Base-by-base conservation (phyloP, 495 filamentous ascomycete genomes). In the Aspergillus nidulans region DNA sequence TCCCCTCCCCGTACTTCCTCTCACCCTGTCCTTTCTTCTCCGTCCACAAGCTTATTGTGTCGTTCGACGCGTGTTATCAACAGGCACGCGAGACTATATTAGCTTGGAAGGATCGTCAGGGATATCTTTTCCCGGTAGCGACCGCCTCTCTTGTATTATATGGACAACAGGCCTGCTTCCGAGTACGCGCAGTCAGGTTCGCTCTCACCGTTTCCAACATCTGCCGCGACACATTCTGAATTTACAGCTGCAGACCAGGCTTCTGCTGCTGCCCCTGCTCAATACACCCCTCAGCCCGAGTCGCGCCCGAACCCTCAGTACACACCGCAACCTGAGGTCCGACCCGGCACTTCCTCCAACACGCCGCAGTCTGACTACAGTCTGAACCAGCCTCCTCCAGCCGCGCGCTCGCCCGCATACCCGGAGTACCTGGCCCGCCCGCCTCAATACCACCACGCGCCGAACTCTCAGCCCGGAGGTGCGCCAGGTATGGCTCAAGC, bases 161-260 rank as follows among this genome's bases (percentile, higher is more conserved):
- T 76, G 85, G 94, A 96, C 88, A 89, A 92, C 82, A 88, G 89
- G 82, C 84, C 87, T 80, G 82, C 88, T 69, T 77, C 89, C 79
- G 91, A 95, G 75, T 96, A 92, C 80, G 84, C 90, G 88, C 92
- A 96, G 86, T 86, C 91, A 95, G 92, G 91, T 96, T 95, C 89
- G 92, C 85, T 82, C 75, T 85, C 85, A 85, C 87, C 84, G 78
- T 85, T 84, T 80, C 80, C 85, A 78, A 78, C 82, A 64, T 79
- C 80, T 71, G 76, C 78, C 75, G 83, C 83, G 78, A 76, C 78
- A 64, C 80, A 83, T 72, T 90, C 90, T 91, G 85, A 92, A 86
- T 81, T 78, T 63, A 81, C 82, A 67, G 76, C 85, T 74, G 83
- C 85, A 94, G 91, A 94, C 85, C 87, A 86, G 76, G 80, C 83